Evolutionary conservation across 768 basidiomycete species (phyloP).

Genomic region (Tricholoma terreum): DNA sequence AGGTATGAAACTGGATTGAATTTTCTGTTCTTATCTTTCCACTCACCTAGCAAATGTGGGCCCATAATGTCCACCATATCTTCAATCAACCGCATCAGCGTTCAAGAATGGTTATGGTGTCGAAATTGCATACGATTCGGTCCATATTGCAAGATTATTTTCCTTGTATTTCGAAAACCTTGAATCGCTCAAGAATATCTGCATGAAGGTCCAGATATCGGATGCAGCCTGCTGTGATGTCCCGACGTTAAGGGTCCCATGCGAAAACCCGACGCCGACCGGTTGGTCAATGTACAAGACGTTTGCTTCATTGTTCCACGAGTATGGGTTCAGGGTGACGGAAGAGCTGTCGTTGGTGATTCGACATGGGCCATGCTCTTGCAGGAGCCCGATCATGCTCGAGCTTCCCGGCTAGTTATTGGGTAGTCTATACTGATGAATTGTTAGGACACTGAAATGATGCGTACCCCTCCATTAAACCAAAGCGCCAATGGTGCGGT

Average conservation of each 20-base stretch:
- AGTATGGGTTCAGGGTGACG: constrained; percentile 49
- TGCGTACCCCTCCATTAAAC: constrained; percentile 60
- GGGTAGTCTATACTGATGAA: background rate
- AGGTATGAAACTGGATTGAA: background rate
- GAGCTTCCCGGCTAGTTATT: constrained; percentile 47
- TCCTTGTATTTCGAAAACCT: constrained; percentile 47
- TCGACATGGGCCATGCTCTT: constrained; percentile 75
- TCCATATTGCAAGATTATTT: constrained; percentile 57
- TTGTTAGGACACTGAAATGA: background rate
- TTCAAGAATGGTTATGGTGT: background rate
- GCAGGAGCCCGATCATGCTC: constrained; percentile 63
- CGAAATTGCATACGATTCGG: constrained; percentile 46
- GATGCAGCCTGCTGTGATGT: constrained; percentile 52
- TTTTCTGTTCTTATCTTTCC: background rate
- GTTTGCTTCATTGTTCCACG: constrained; percentile 59
- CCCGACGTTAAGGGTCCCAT: constrained; percentile 46
- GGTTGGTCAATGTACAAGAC: constrained; percentile 65
- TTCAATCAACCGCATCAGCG: constrained; percentile 16
- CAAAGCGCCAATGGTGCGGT: constrained; percentile 63
- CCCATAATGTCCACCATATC: constrained; percentile 71
- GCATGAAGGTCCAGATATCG: constrained; percentile 61
- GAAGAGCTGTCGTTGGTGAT: constrained; percentile 51
- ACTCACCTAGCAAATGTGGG: constrained; percentile 58
- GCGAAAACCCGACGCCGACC: constrained; percentile 60
- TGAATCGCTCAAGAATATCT: constrained; percentile 56